Evolutionary conservation across 1,284 basidiomycete genomes (phyloP).

Genomic region (Mycena citricolor): DNA sequence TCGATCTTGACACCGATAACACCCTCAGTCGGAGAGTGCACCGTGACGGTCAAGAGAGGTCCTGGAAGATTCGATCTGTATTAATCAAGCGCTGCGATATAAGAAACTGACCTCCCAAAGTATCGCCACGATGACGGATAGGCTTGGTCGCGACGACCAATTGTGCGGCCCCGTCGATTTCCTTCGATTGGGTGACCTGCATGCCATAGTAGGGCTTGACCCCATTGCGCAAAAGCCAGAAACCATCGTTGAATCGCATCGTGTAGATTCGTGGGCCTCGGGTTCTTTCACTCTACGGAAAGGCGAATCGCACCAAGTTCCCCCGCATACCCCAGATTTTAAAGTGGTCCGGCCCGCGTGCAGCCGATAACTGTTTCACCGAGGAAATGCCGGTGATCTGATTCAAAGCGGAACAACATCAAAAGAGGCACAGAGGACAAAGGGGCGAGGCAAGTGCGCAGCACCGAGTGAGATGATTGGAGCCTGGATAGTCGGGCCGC

Average conservation of each 20-base stretch:
- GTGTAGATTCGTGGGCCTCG: too few species aligned
- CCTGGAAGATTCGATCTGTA: conserved; percentile 36
- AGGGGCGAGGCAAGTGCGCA: too few species aligned
- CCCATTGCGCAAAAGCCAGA: conserved; percentile 66
- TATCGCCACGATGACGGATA: conserved; percentile 68
- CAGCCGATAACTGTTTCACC: too few species aligned
- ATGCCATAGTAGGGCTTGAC: conserved; percentile 61
- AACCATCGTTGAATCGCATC: conserved; percentile 63
- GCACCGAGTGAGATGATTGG: too few species aligned
- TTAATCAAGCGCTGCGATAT: not conserved
- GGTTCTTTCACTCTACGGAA: too few species aligned
- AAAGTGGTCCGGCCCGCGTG: too few species aligned
- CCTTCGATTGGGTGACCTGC: conserved; percentile 48
- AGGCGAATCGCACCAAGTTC: too few species aligned
- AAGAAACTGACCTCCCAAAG: conserved; percentile 53
- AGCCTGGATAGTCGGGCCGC: too few species aligned
- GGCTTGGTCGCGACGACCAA: conserved; percentile 65
- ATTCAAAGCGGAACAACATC: too few species aligned
- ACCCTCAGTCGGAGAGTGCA: conserved; percentile 66
- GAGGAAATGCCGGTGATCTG: too few species aligned
- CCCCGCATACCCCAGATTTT: too few species aligned
- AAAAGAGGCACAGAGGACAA: too few species aligned
- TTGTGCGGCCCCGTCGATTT: conserved; percentile 48
- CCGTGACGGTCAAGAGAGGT: conserved; percentile 56
- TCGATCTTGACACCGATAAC: conserved; percentile 65